A percentile compares a stretch with the other conserved stretches of the same genome.
Conservation (phyloP, 2,329 filamentous ascomycete genomes). For the Botrytis deweyae region DNA sequence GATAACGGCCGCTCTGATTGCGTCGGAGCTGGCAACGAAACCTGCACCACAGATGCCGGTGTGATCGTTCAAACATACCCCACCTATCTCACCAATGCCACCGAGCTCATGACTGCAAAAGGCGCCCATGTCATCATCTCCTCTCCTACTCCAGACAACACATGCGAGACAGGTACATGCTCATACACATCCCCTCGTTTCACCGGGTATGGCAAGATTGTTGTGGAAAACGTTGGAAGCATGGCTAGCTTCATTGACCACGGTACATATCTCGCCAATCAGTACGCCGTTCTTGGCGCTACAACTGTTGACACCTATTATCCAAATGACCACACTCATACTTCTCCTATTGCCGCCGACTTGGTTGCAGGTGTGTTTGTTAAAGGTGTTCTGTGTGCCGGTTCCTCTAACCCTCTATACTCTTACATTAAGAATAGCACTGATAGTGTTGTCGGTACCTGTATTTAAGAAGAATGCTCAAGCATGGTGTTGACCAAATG, state of each 20-base stretch:
- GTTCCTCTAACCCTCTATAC: conserved; percentile 4
- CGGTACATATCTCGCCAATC: conserved; percentile 51
- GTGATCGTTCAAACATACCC: conserved; percentile 44
- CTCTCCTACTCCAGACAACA: conserved; percentile 62
- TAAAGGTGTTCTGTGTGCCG: conserved; percentile 1
- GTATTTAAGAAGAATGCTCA: background rate
- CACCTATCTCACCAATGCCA: conserved; percentile 35
- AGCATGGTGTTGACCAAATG: background rate
- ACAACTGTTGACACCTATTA: conserved; percentile 50
- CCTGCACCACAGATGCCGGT: conserved; percentile 43
- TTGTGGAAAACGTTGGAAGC: conserved; percentile 42
- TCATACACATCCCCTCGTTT: conserved; percentile 51
- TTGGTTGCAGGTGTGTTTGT: conserved; percentile 43
- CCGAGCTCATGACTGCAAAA: conserved; percentile 44
- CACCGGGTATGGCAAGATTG: conserved; percentile 53
- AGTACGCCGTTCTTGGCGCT: conserved; percentile 50
- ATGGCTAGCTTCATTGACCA: conserved; percentile 57
- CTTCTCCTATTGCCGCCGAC: conserved; percentile 53
- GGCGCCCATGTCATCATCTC: conserved; percentile 62
- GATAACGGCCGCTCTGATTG: conserved; percentile 66
- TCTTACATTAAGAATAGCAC: conserved; percentile 2
- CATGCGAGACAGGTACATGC: conserved; percentile 56
- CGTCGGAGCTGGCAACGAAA: conserved; percentile 47
- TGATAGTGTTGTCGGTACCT: background rate
- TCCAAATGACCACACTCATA: conserved; percentile 61